Percentiles rank a stretch among this genome's conserved stretches.
Conservation (phyloP, 2,329 filamentous ascomycete species). For the Aureobasidium sp. region DNA sequence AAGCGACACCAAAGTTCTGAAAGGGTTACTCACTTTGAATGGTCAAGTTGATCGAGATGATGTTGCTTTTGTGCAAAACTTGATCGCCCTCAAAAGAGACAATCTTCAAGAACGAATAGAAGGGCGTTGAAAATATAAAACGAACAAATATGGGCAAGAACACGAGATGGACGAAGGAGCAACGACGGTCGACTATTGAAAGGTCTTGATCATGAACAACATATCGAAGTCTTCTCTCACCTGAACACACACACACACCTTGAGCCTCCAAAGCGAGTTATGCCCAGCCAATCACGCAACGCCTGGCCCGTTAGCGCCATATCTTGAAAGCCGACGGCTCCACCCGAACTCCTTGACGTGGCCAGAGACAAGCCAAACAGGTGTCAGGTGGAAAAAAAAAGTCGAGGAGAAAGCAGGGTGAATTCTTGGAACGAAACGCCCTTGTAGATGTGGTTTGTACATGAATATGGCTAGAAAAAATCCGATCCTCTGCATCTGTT, state of each 20-base stretch:
- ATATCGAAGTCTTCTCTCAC: slow-evolving; percentile 10
- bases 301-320: background rate
- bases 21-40: slow-evolving; percentile 1
- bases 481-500: background rate
- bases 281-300: background rate
- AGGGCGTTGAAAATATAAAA: background rate
- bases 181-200: background rate
- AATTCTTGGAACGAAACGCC: background rate
- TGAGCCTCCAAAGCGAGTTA: slow-evolving; percentile 12
- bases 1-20: background rate
- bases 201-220: slow-evolving; percentile 10
- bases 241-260: slow-evolving; percentile 9
- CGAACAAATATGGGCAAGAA: background rate
- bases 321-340: slow-evolving; percentile 4
- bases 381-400: no score
- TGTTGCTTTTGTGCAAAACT: slow-evolving; percentile 13
- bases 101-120: background rate
- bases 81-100: slow-evolving; percentile 6
- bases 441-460: fast-evolving
- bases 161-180: background rate
- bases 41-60: slow-evolving; percentile 3
- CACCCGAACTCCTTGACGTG: slow-evolving; percentile 3
- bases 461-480: no score
- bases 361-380: background rate
- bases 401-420: background rate